Evolutionary conservation across 495 filamentous ascomycete species (phyloP).

Genomic region (Daldinia concentrica): DNA sequence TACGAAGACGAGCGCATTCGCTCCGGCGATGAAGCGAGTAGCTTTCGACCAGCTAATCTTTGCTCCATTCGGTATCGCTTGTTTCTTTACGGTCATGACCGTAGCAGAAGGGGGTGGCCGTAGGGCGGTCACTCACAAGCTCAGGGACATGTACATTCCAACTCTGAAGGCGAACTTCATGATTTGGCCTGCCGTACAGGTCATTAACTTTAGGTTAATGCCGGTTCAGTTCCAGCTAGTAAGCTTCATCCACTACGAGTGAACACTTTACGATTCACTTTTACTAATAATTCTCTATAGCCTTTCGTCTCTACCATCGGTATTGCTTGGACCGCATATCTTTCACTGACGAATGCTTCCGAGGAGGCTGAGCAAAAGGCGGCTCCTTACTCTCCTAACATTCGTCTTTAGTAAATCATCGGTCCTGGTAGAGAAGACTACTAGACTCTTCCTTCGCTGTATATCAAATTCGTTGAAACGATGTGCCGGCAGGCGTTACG

Average conservation of each 20-base stretch:
- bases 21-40: constrained; percentile 88
- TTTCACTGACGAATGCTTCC: constrained; percentile 90
- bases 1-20: constrained; percentile 74
- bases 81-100: constrained; percentile 97
- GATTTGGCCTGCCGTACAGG: constrained; percentile 95
- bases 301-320: constrained; percentile 96
- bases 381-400: constrained; percentile 43
- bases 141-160: constrained; percentile 91
- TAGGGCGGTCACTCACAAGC: constrained; percentile 81
- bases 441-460: constrained; percentile 12
- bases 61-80: constrained; percentile 85
- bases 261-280: background rate
- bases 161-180: constrained; percentile 96
- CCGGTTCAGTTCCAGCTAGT: constrained; percentile 98
- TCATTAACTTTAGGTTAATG: constrained; percentile 95
- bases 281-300: constrained; percentile 55
- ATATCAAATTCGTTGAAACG: constrained; percentile 8
- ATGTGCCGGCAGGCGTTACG: constrained; percentile 25
- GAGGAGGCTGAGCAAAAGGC: constrained; percentile 64
- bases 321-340: constrained; percentile 99
- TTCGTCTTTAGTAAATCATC: constrained; percentile 43
- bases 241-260: constrained; percentile 53
- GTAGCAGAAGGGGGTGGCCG: constrained; percentile 91
- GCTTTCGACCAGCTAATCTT: constrained; percentile 95
- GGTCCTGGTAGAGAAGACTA: background rate